Conservation (phyloP, 352 stramenopile species). For the Globisporangium cederbergense region DNA sequence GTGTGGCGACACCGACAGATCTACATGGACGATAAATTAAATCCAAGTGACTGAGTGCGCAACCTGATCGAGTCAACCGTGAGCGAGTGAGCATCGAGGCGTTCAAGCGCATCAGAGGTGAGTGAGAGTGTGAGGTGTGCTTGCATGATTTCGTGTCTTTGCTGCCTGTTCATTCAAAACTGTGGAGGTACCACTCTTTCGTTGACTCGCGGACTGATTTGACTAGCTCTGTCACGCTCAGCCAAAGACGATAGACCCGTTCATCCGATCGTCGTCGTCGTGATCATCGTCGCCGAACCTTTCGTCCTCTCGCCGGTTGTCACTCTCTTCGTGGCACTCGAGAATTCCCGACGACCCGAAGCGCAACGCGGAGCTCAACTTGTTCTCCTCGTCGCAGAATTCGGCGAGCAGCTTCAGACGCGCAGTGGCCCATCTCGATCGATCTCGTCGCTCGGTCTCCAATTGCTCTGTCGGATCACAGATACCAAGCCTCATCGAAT, state of each 20-base stretch:
- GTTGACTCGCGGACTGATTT: neutral
- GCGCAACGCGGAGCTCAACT: conserved; percentile 39
- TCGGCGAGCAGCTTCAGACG: conserved; percentile 69
- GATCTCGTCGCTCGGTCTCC: conserved; percentile 55
- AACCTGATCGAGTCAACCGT: neutral
- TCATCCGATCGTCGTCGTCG: conserved; percentile 18
- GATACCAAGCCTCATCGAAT: neutral
- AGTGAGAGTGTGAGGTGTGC: neutral
- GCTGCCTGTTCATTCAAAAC: neutral
- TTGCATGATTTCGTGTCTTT: neutral
- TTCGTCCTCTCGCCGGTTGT: neutral
- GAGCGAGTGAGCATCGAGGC: neutral
- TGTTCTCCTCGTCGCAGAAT: conserved; percentile 83
- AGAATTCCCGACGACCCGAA: conserved; percentile 2
- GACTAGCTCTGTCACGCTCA: conserved; percentile 3
- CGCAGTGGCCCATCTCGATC: conserved; percentile 61
- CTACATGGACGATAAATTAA: conserved; percentile 7
- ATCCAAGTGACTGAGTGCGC: conserved; percentile 9
- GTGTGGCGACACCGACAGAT: neutral
- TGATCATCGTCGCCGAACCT: conserved; percentile 8
- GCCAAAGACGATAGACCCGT: conserved; percentile 36
- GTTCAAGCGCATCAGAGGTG: neutral
- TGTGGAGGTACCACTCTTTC: neutral
- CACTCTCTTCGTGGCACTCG: conserved; percentile 1
- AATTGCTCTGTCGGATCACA: conserved; percentile 42